Evolutionary conservation across 2,329 filamentous ascomycete species (phyloP).

Genomic region (Botrytis aclada): DNA sequence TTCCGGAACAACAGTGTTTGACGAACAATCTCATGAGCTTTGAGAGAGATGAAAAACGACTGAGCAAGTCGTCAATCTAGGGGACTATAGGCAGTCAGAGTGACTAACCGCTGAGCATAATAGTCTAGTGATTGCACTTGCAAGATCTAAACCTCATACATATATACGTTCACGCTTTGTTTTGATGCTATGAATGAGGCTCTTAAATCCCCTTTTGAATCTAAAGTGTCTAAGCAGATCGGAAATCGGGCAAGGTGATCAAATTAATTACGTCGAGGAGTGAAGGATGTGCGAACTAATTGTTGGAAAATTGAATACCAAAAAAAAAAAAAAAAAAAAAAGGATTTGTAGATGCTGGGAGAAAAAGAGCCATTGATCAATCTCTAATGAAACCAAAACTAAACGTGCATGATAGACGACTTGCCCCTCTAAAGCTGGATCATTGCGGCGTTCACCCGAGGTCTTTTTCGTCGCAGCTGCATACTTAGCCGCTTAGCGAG

Average conservation of each 20-base stretch:
- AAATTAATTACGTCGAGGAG: background rate
- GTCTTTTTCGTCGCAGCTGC: background rate
- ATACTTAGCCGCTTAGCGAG: background rate
- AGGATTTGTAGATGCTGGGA: background rate
- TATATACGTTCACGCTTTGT: background rate
- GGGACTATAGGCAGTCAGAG: background rate
- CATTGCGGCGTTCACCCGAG: background rate
- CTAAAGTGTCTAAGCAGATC: background rate
- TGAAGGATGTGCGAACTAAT: background rate
- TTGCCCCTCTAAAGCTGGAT: background rate
- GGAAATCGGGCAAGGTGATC: background rate
- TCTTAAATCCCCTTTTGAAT: fast-evolving
- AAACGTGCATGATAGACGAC: background rate
- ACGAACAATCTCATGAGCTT: background rate
- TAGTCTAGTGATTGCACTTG: background rate
- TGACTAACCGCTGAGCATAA: background rate
- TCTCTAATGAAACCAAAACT: too few relatives aligned
- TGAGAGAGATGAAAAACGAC: fast-evolving
- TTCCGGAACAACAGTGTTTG: background rate
- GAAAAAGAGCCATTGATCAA: too few relatives aligned
- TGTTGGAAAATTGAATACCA: background rate
- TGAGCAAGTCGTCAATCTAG: background rate
- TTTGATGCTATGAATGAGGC: background rate
- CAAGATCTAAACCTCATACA: background rate
- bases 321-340: background rate